These are phyloP conservation scores for Schwanniomyces vanrijiae DNA, from an alignment of 805 yeast species.

Conservation along the genomic window DNA sequence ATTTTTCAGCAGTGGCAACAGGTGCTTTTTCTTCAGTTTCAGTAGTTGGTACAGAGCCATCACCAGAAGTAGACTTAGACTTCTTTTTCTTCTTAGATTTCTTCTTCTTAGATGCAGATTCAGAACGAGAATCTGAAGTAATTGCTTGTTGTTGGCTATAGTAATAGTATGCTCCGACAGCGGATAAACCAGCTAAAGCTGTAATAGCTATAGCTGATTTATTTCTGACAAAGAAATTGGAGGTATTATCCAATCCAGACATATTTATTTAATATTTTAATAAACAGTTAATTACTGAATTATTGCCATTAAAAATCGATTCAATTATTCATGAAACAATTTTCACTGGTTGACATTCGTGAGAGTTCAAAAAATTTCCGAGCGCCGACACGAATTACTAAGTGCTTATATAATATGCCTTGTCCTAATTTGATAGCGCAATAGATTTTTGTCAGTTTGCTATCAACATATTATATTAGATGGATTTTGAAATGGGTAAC, in stretches of 20 bases:
- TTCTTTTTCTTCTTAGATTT: constrained; percentile 45
- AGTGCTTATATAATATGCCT: constrained; percentile 1
- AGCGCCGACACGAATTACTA: background rate
- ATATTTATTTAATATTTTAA: constrained; percentile 5
- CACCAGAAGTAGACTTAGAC: constrained; percentile 13
- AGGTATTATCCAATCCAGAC: constrained; percentile 17
- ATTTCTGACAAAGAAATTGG: constrained; percentile 47
- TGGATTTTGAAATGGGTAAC: too few relatives aligned
- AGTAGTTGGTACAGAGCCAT: constrained; percentile 6
- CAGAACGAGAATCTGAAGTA: constrained; percentile 9
- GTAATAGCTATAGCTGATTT: constrained; percentile 65
- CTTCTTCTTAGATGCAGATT: constrained; percentile 23
- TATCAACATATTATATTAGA: too few relatives aligned
- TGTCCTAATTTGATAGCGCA: too few relatives aligned
- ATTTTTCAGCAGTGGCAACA: constrained; percentile 18
- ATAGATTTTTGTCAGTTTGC: too few relatives aligned
- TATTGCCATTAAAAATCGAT: constrained; percentile 5
- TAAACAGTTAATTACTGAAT: background rate
- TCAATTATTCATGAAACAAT: constrained; percentile 4
- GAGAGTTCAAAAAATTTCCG: constrained; percentile 2
- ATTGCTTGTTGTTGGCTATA: constrained; percentile 29
- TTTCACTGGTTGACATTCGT: constrained; percentile 8
- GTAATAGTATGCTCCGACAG: constrained; percentile 60
- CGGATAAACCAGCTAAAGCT: constrained; percentile 62
- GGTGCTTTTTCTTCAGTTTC: constrained; percentile 29